Base-by-base conservation (phyloP, 176 grass and related monocot species). In the Carex kokanica region DNA sequence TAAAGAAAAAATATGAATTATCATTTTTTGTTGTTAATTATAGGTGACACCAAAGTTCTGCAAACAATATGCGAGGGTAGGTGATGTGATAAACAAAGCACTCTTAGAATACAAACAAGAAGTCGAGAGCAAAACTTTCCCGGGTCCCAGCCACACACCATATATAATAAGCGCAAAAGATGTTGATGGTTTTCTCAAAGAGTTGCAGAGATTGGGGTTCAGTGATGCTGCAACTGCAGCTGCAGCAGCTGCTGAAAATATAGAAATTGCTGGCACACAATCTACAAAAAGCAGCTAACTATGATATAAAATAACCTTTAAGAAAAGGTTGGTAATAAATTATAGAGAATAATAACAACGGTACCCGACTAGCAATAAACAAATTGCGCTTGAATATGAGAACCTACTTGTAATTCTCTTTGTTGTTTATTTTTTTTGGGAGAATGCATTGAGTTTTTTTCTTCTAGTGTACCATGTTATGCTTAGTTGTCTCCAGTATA, bases 11-110 rank as follows among this genome's bases (percentile, higher is more conserved):
- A 49, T 55, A 54, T 15, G 14, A 11, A 24, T 77, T 32, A 49
- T 6, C 31, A 17, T 4, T 0, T 75, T 6, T 53, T 43, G 27
- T 53, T 43, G 27, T 56, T 81, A 10, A 34, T 62, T 63, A 74
- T 78, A 95, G 93, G 93, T 98, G n/a, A 93, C 93, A 51, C 93
- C 96, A n/a, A 98, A 93, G 71, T 98, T 98, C 66, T 98, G 90
- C 55, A 98, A 98, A 77, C 88, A 93, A 27, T 95, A 90, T 78
- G 96, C 55, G 0, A 74, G 87, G 8, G 86, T 98, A 20, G 91
- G 93, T 12, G 83, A 87, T 27, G 89, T 85, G 52, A 95, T 98
- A 34, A 93, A 95, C 84, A 93, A 88, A 70, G 91, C 96, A 0
- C 49, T 95, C 11, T 90, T 84, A 0, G 86, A 91, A 32, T 98